Evolutionary conservation across 164 flowering plant genomes (phyloP), one percentile per base, ranked within the genome.

Genomic region (Magnolia officinalis): DNA sequence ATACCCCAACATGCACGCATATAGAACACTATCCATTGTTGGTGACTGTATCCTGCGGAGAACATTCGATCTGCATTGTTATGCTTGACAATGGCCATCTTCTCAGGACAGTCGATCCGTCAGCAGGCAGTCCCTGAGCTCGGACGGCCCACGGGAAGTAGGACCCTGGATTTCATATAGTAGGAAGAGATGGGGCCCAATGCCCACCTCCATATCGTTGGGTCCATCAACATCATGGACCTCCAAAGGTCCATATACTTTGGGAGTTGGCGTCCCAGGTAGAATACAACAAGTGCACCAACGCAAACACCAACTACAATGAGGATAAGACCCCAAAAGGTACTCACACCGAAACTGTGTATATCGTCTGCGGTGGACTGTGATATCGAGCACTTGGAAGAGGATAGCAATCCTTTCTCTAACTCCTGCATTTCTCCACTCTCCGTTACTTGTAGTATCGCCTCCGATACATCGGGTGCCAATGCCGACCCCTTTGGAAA

Each of bases 401-500:
- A 74, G 7, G 58, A 68, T 20, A 69, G 70, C 29, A 70, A 19
- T 3, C 4, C 50, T 1, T 50, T 69, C 71, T 78, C 80, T 23
- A 78, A 49, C 0, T 74, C 77, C 26, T 63, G 71, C 20, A 74
- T 66, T 64, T 18, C 21, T n/a, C 80, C 80, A 18, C 51, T 74
- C 51, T 78, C 77, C 4, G 51, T 63, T 13, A 74, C 71, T 11
- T 68, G 74, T 31, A 74, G 24, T 6, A 78, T 24, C 14, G 80
- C 80, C 51, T 78, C 74, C 3, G 75, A 72, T 8, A 78, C 45
- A 64, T 78, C 80, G 0, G 71, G 3, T 4, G 64, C 26, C 72
- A 79, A 14, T 61, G 70, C 52, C 45, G 81, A 79, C 16, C 78
- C 78, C 61, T 75, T 79, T 45, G 81, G 78, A 65, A 79, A 79